Base-by-base conservation (phyloP, 192 early-diverging fungal genomes). In the Coemansia sp. region DNA sequence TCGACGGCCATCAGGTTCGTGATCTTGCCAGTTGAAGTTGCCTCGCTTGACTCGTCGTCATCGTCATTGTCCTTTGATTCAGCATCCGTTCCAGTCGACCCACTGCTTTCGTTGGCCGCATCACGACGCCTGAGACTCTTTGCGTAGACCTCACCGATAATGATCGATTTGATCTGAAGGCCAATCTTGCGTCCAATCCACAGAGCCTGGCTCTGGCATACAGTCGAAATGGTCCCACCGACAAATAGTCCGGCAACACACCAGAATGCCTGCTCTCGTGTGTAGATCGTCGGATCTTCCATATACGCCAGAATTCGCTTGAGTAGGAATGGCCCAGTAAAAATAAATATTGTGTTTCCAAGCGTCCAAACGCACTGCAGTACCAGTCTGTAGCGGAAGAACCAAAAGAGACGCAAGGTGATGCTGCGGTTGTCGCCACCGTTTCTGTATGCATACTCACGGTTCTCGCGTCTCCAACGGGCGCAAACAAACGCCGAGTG, bases 1-100 rank as follows among this genome's bases (percentile, higher is more conserved):
- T 93, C 91, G 2, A 85, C 82, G 8, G 85, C 80, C 78, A 89
- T 87, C 25, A 90, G 61, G 51, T 91, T 91, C 22, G 87, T 81
- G 33, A 91, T 84, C 14, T 82, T 86, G 15, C 89, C 89, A 47
- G 34, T 73, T 57, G 53, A 81, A 47, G 62, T 71, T 25, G 68
- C 56, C 9, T 80, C 55, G 38, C 63, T 66, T 19, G 69, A 56
- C 10, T 72, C 67, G 17, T 77, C 80, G 0, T 67, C 62, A 49
- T 70, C 49, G 19, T 23, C 34, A 23, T 19, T 52, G n/a, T 45
- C 55, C 21, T 21, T 19, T 3, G 60, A 25, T 21, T 49, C 52
- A 21, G 11, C 27, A 4, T 39, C 23, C 7, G 33, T 21, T 13
- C 12, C 10, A 64, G 53, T 12, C 17, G 61, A 55, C 45, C 57